Evolutionary conservation across 2,329 filamentous ascomycete genomes (phyloP), one percentile per base, ranked within the genome.

Genomic region (Thielaviopsis euricoi): DNA sequence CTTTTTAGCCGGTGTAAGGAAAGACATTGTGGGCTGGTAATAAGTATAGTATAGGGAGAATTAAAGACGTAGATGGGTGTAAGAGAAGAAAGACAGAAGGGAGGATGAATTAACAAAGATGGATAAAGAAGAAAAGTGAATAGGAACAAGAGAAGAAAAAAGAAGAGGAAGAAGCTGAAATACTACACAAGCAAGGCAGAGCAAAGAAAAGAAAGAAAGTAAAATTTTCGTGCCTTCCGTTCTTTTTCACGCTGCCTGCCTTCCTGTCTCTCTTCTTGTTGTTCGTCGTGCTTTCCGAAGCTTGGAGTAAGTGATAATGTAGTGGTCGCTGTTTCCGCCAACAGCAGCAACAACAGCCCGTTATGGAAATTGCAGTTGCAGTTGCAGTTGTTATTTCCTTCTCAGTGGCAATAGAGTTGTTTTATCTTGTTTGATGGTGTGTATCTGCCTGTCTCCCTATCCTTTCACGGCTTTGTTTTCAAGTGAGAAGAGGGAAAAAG

Each of bases 11-110:
- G 73, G 71, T 50, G 70, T 74, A 55, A 75, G 65, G 58, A 76
- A 71, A 33, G 74, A 75, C 55, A 75, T 75, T 75, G 78, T 78
- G 63, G 55, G 66, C 60, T 26, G 23, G 48, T 12, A 13, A 40
- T 5, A 25, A 37, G n/a, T n/a, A n/a, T n/a, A n/a, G n/a, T n/a
- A n/a, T n/a, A n/a, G n/a, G n/a, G n/a, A n/a, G n/a, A n/a, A n/a
- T n/a, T n/a, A n/a, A n/a, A n/a, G n/a, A n/a, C n/a, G n/a, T 22
- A 40, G 26, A 43, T n/a, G 13, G 19, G 52, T 48, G 23, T 15
- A 9, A 53, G 12, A 54, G 17, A 17, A 22, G 1, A 9, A 10
- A 6, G 17, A 17, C 25, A 29, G 10, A 17, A 33, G 50, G 3
- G 57, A 37, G 23, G 22, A 53, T 19, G 52, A 23, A 51, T 29